Percentiles rank a stretch among this genome's conserved stretches.
Evolutionary conservation across 2,329 filamentous ascomycete genomes (phyloP).

Genomic region (Cordyceps fumosorosea): DNA sequence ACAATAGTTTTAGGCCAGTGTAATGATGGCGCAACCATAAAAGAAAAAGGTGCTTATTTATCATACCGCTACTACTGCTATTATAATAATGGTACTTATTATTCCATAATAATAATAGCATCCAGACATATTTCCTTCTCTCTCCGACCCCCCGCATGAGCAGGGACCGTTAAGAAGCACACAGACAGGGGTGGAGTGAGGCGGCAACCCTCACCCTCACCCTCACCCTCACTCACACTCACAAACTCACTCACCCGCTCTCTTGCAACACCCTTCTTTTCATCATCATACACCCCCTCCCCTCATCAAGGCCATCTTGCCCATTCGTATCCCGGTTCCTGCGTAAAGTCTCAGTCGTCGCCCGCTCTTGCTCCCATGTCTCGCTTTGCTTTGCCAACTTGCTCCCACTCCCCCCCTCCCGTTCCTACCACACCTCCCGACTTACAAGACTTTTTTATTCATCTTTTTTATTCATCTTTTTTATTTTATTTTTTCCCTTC

Average conservation of each 20-base stretch:
- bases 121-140: background rate
- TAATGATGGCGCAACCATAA: conserved; percentile 3
- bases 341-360: background rate
- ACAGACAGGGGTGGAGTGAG: background rate
- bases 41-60: background rate
- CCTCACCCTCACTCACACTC: background rate
- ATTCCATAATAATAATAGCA: background rate
- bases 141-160: background rate
- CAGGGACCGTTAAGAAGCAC: background rate
- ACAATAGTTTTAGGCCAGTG: conserved; percentile 1
- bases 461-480: background rate
- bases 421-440: conserved; percentile 3
- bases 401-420: conserved; percentile 6
- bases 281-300: background rate
- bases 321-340: background rate
- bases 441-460: conserved; percentile 4
- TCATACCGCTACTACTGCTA: background rate
- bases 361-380: background rate
- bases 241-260: too few species aligned
- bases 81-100: conserved; percentile 1
- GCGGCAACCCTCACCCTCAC: background rate
- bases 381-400: background rate
- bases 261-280: background rate
- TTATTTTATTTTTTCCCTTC: background rate
- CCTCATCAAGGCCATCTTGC: background rate